Evolutionary conservation across 2,329 filamentous ascomycete species (phyloP).

Genomic region (Colletotrichum australisinense): DNA sequence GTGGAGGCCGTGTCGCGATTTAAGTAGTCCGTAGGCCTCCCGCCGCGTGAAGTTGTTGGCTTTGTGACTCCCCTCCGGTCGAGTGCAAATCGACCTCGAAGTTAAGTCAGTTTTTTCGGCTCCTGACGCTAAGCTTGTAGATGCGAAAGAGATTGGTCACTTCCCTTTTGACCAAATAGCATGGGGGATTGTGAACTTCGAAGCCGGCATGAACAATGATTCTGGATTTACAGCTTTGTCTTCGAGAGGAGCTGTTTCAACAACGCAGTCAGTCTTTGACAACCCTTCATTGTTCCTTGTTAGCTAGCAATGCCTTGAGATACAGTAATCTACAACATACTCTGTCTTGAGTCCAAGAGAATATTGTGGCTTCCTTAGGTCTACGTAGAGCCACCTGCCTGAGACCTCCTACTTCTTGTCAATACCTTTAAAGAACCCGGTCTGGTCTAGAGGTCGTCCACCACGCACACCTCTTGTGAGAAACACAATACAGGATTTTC

Average conservation of each 20-base stretch:
- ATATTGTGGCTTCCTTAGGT: neutral
- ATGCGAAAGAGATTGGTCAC: too few relatives aligned
- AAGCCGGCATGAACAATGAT: too few relatives aligned
- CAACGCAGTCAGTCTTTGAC: neutral
- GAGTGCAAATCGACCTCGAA: too few relatives aligned
- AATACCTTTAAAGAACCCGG: neutral
- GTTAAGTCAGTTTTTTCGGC: too few relatives aligned
- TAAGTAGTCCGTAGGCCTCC: neutral
- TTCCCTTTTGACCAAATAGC: too few relatives aligned
- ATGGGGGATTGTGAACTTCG: too few relatives aligned
- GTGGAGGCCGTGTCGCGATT: rapidly evolving
- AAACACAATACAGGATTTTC: neutral
- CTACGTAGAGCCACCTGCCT: neutral
- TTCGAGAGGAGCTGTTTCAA: neutral
- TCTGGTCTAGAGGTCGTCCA: neutral
- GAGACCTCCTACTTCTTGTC: neutral
- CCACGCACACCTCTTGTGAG: neutral
- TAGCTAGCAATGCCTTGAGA: neutral
- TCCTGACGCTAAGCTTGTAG: too few relatives aligned
- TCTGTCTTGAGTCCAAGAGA: neutral
- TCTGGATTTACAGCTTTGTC: too few relatives aligned
- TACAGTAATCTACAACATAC: neutral
- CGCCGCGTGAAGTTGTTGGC: too few relatives aligned
- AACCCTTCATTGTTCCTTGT: neutral
- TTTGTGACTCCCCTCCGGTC: too few relatives aligned